These are phyloP conservation scores for Pseudognaphalium luteoalbum DNA, from an alignment of 129 eudicot genomes.

Conservation along the genomic window DNA sequence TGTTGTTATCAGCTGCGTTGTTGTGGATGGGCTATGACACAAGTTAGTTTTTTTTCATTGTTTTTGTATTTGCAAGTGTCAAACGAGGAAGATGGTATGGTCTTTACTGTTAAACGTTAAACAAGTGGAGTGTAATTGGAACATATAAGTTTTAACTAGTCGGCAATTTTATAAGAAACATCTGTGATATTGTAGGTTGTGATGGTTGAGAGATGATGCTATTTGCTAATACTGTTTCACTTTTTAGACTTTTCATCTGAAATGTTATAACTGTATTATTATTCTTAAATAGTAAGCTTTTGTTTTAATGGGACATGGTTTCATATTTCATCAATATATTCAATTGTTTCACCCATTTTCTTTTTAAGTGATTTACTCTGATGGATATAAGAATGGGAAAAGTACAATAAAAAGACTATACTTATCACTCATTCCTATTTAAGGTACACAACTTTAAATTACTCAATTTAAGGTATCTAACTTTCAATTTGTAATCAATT, in stretches of 20 bases:
- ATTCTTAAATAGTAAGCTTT: neutral
- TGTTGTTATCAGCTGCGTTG: neutral
- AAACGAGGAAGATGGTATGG: neutral
- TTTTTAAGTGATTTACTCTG: neutral
- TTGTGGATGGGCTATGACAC: neutral
- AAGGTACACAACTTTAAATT: too few species aligned
- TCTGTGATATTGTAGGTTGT: neutral
- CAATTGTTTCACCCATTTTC: neutral
- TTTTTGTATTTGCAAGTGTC: neutral
- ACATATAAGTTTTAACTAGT: neutral
- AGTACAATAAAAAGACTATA: too few species aligned
- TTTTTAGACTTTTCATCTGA: too few species aligned
- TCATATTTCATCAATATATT: neutral
- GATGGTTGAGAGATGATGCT: neutral
- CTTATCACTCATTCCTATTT: too few species aligned
- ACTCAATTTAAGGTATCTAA: too few species aligned
- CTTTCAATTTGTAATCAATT: too few species aligned
- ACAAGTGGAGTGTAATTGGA: neutral
- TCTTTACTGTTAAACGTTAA: neutral
- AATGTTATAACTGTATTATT: too few species aligned
- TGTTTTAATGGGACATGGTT: neutral
- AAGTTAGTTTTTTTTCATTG: neutral
- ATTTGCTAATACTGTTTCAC: neutral
- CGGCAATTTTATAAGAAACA: neutral
- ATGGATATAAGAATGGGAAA: neutral